Base-by-base conservation (phyloP, 495 filamentous ascomycete species). In the Penicillium chermesinum region DNA sequence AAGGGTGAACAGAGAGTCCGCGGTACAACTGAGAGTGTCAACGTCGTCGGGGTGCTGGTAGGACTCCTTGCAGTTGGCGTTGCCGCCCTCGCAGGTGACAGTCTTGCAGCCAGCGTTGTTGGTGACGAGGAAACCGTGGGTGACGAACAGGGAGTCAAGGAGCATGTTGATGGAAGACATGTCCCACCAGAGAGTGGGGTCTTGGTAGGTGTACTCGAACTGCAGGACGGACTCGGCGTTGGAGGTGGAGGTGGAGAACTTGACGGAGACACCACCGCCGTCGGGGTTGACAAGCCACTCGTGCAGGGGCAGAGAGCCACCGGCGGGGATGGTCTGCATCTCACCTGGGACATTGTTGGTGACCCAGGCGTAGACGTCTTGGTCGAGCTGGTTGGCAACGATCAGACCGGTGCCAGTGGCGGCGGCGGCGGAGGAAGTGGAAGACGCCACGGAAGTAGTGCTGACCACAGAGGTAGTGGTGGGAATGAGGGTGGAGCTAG, bases 161-260 rank as follows among this genome's bases (percentile, higher is more conserved):
- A 58, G 50, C 34, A 71, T 43, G 53, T 73, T 61, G 51, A 73
- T 71, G 48, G 51, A 66, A 10, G 70, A 73, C 27, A 73, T 60
- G 60, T 74, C 70, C 68, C 68, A 74, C 57, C 52, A 72, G 59
- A 74, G 63, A n/a, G 56, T 67, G 16, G 63, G 52, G 16, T 57
- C 63, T 30, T 53, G 36, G 53, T 62, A 27, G 58, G 71, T 73
- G 63, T 74, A 74, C 58, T 74, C 71, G 56, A 66, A 74, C 53
- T 73, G 70, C 4, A 73, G 56, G 12, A 73, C 63, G 44, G 54
- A 58, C 32, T 46, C 51, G 18, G 41, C 52, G 44, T 30, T 30
- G 25, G 25, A 30, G 21, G 53, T 17, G 33, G 43, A 47, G 38
- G 69, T 70, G 27, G 65, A 53, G 43, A 73, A 54, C 58, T 73